Base-by-base conservation (phyloP, 352 stramenopile species). In the Peronospora destructor region DNA sequence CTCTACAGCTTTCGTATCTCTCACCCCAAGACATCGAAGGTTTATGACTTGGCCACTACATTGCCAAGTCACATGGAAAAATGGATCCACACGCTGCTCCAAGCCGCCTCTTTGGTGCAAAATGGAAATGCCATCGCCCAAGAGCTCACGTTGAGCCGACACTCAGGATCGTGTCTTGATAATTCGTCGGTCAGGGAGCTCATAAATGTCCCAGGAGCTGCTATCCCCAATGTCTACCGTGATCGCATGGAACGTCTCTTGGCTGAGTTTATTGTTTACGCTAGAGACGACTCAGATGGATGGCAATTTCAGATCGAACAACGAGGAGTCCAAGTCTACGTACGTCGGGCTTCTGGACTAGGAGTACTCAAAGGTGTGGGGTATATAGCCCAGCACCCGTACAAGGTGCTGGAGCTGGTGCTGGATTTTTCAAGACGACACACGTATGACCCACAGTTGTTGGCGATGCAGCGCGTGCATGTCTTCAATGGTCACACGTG, bases 1-100 rank as follows among this genome's bases (percentile, higher is more conserved):
- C 71, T 76, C 61, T 85, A 84, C 60, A 85, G 71, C 55, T 87
- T 89, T 61, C 71, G 69, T 54, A 82, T 87, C 50, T 73, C 75
- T 45, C 78, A 89, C 50, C 70, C 75, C 9, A 74, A 77, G 55
- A 83, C 71, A n/a, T 76, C 67, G 45, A 77, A 76, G 41, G 67
- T 79, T 9, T 84, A 86, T 59, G 71, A 85, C 59, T 58, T 85
- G 36, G 75, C 75, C 4, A 64, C 75, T 6, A 85, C 73, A 32
- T 56, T 85, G 33, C 50, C 73, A 38, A 72, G 67, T 45, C 61
- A 64, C 57, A 73, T 66, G 0, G 61, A 84, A 21, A 67, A 83
- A 51, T 89, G 78, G 78, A 70, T 89, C 33, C 52, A 76, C 0
- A 61, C 58, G 21, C 57, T 87, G 1, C 47, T 52, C 7, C 62